These are phyloP conservation scores for Clonostachys rosea DNA, from an alignment of 2,329 filamentous ascomycete genomes.

Conservation along the genomic window DNA sequence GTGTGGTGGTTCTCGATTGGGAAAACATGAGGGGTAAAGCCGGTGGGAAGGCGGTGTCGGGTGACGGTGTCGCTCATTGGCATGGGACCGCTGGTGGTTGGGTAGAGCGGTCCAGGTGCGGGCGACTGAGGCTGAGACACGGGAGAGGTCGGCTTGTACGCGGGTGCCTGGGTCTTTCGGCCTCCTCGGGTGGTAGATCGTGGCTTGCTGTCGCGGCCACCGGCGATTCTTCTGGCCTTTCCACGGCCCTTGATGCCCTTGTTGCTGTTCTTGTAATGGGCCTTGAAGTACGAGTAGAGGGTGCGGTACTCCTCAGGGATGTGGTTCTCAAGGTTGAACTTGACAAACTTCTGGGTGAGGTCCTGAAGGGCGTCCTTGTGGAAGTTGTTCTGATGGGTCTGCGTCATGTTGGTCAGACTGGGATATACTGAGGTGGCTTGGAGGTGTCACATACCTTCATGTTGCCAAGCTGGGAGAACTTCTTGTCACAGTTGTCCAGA, in stretches of 20 bases:
- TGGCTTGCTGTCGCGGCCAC: background rate
- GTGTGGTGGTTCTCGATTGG: too few species aligned
- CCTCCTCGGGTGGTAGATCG: conserved; percentile 14
- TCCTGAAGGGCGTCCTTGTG: conserved; percentile 69
- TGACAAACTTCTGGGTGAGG: conserved; percentile 67
- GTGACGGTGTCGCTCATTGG: too few species aligned
- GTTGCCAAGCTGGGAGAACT: conserved; percentile 87
- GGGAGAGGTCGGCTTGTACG: too few species aligned
- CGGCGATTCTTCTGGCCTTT: conserved; percentile 66
- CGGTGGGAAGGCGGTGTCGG: too few species aligned
- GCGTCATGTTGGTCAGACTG: background rate
- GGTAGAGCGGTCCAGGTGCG: too few species aligned
- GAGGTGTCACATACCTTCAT: conserved; percentile 62
- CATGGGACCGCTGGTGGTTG: too few species aligned
- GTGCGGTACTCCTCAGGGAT: conserved; percentile 66
- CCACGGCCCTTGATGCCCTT: conserved; percentile 97
- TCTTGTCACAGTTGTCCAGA: conserved; percentile 79
- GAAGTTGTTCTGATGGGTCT: conserved; percentile 94
- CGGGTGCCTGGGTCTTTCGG: too few species aligned
- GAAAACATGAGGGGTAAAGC: too few species aligned
- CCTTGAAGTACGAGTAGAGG: conserved; percentile 78
- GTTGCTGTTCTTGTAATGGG: conserved; percentile 96
- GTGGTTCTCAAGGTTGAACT: conserved; percentile 48
- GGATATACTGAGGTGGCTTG: too few species aligned
- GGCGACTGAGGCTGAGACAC: too few species aligned